A percentile compares a stretch with the other conserved stretches of the same genome.
phyloP scores from a whole-genome alignment of 2,329 filamentous ascomycete genomes.

The Cryphonectria carpinicola region DNA sequence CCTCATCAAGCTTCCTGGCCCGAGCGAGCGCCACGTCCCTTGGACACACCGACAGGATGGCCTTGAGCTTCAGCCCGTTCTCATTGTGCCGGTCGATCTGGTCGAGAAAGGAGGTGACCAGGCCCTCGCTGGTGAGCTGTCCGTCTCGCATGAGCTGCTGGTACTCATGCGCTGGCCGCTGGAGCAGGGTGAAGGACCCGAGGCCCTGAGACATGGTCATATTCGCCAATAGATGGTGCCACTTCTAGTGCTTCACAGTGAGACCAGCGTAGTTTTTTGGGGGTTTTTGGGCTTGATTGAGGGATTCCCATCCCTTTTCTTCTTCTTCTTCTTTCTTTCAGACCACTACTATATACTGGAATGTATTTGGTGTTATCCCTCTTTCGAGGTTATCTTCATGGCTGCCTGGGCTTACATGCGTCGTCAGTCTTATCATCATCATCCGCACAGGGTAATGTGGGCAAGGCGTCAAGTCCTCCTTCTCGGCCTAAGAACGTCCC shows the following conservation, averaged over 20 bases:
- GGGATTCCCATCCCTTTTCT: not conserved
- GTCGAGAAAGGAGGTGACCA: conserved; percentile 30
- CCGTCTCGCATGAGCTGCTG: conserved; percentile 22
- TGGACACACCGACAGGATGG: conserved; percentile 44
- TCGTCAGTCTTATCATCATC: not conserved
- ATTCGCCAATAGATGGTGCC: not conserved
- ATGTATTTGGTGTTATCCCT: not conserved
- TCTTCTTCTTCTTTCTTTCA: not conserved
- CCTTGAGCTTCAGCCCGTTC: conserved; percentile 32
- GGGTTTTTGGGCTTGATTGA: not conserved
- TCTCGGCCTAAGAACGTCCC: not conserved
- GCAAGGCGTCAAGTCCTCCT: not conserved
- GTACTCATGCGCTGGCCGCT: conserved; percentile 23
- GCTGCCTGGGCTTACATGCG: not conserved
- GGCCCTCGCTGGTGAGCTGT: conserved; percentile 30
- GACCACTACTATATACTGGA: not conserved
- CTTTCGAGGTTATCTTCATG: not conserved
- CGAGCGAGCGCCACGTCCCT: conserved; percentile 40
- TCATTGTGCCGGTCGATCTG: conserved; percentile 35
- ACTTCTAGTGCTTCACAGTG: not conserved
- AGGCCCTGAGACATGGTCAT: not conserved
- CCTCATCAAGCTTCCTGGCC: conserved; percentile 44
- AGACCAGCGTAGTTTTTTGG: not conserved
- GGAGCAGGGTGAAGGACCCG: conserved; percentile 19
- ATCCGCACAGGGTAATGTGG: not conserved